A percentile compares a stretch with the other conserved stretches of the same genome.
Evolutionary conservation across 1,284 basidiomycete species (phyloP).

Genomic region (Pulchroboletus neoregius): DNA sequence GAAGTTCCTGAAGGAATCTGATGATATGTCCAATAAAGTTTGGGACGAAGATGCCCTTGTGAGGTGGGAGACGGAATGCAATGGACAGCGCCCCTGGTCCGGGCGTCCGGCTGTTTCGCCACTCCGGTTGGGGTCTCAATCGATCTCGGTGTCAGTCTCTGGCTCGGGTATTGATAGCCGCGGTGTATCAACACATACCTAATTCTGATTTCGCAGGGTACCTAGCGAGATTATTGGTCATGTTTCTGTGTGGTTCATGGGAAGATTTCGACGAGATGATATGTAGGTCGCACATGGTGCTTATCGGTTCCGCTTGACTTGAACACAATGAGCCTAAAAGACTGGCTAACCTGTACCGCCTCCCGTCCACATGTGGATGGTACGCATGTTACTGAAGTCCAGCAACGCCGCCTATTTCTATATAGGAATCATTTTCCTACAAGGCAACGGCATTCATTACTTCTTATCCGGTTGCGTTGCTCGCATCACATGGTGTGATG

Average conservation of each 20-base stretch:
- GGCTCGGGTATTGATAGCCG: background rate
- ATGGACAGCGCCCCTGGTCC: constrained; percentile 62
- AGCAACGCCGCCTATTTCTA: background rate
- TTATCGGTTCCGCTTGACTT: background rate
- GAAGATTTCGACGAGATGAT: background rate
- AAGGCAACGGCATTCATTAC: no score
- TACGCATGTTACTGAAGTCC: no score
- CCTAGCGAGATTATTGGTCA: background rate
- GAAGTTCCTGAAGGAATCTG: constrained; percentile 52
- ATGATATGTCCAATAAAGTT: constrained; percentile 50
- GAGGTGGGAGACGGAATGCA: constrained; percentile 69
- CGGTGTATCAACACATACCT: background rate
- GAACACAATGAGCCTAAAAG: background rate
- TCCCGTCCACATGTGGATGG: no score
- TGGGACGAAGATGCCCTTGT: constrained; percentile 74
- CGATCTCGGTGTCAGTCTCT: background rate
- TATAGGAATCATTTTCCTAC: background rate
- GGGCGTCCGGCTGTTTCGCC: constrained; percentile 37
- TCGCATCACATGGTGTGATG: no score
- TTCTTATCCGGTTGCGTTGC: no score
- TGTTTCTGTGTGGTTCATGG: background rate
- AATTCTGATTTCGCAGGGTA: background rate
- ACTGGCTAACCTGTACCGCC: background rate
- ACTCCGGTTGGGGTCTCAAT: background rate
- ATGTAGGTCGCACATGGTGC: background rate